phyloP scores from a whole-genome alignment of 2,329 filamentous ascomycete genomes.

The Cytospora mali region DNA sequence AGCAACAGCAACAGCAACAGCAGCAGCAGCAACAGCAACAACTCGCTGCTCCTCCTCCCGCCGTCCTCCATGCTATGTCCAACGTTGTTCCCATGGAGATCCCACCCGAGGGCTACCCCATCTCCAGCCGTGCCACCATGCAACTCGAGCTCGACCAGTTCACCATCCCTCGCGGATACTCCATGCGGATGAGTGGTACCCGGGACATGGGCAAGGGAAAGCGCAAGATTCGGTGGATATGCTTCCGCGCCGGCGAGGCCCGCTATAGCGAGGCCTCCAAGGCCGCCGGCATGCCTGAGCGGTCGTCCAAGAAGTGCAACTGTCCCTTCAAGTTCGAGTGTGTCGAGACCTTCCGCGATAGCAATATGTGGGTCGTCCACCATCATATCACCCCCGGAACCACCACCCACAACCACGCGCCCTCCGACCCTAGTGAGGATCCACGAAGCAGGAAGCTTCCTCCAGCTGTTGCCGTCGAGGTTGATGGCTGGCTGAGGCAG shows the following conservation, averaged over 20 bases:
- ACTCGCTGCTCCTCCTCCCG: conserved; percentile 13
- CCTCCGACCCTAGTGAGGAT: conserved; percentile 40
- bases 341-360: conserved; percentile 39
- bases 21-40: conserved; percentile 21
- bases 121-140: conserved; percentile 39
- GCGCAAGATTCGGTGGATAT: conserved; percentile 43
- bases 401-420: conserved; percentile 43
- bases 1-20: conserved; percentile 16
- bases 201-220: conserved; percentile 39
- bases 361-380: conserved; percentile 42
- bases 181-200: conserved; percentile 43
- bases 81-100: conserved; percentile 33
- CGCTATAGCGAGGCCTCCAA: conserved; percentile 36
- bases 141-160: conserved; percentile 42
- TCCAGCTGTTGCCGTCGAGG: conserved; percentile 36
- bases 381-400: conserved; percentile 33
- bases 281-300: conserved; percentile 39
- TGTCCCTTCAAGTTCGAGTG: conserved; percentile 43
- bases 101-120: conserved; percentile 39
- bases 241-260: conserved; percentile 42
- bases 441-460: conserved; percentile 41
- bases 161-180: conserved; percentile 42
- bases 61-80: conserved; percentile 20
- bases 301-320: conserved; percentile 41
- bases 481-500: conserved; percentile 40